phyloP scores from a whole-genome alignment of 208 protist species.

The Trypanosoma theileri region DNA sequence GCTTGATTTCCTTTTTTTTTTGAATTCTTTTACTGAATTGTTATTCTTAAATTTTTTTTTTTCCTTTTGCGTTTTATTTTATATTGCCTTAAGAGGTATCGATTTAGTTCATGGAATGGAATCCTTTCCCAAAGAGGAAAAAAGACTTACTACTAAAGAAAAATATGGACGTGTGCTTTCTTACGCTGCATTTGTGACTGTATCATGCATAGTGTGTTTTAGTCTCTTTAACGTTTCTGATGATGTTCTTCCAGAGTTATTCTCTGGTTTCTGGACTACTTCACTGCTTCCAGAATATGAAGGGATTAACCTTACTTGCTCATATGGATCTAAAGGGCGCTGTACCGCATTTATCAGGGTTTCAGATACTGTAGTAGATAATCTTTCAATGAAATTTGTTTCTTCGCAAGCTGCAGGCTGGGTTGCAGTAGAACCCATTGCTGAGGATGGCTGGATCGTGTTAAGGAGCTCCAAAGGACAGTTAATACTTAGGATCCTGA shows the following conservation, averaged over 20 bases:
- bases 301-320: constrained; percentile 15
- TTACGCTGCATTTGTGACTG: constrained; percentile 9
- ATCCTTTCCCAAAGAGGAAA: not conserved
- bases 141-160: not conserved
- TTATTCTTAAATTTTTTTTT: constrained; percentile 15
- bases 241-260: constrained; percentile 4
- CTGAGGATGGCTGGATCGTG: constrained; percentile 12
- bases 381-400: constrained; percentile 22
- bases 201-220: constrained; percentile 24
- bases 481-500: constrained; percentile 12
- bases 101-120: constrained; percentile 1
- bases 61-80: constrained; percentile 33
- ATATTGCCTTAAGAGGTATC: constrained; percentile 13
- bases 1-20: constrained; percentile 6
- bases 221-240: constrained; percentile 19
- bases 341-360: constrained; percentile 10
- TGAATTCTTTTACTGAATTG: constrained; percentile 17
- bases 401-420: constrained; percentile 9
- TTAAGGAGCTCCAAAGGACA: constrained; percentile 12
- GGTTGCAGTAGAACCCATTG: constrained; percentile 2
- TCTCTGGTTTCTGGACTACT: constrained; percentile 22
- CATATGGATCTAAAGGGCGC: not conserved
- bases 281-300: not conserved
- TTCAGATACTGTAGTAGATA: not conserved
- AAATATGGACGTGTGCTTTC: not conserved